Percentiles rank a stretch among this genome's conserved stretches.
Conservation (phyloP, 306 rosid genomes). For the Sindora glabra region DNA sequence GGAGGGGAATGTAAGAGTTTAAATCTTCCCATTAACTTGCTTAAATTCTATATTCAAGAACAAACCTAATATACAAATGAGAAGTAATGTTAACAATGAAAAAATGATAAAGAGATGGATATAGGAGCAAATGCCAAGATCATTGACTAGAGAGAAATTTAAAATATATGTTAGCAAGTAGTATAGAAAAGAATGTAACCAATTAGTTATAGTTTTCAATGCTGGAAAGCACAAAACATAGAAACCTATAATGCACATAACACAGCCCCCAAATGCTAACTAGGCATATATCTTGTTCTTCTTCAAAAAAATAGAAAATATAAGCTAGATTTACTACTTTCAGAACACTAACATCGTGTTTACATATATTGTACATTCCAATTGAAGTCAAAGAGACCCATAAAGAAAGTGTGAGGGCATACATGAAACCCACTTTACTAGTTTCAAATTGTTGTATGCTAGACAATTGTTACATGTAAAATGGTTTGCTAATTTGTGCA, state of each 20-base stretch:
- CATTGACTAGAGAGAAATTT: neutral
- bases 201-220: too few species aligned
- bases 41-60: neutral
- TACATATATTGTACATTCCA: conserved; percentile 71
- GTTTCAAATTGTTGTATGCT: conserved; percentile 87
- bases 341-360: conserved; percentile 53
- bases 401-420: conserved; percentile 74
- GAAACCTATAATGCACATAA: conserved; percentile 95
- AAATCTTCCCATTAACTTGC: neutral
- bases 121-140: neutral
- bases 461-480: too few species aligned
- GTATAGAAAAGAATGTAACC: too few species aligned
- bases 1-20: too few species aligned
- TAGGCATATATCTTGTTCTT: conserved; percentile 56
- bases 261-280: conserved; percentile 98
- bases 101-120: neutral
- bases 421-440: conserved; percentile 83
- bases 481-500: too few species aligned
- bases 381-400: conserved; percentile 89
- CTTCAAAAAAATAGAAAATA: conserved; percentile 80
- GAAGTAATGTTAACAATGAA: neutral
- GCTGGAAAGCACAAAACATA: conserved; percentile 11
- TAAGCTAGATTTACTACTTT: conserved; percentile 88
- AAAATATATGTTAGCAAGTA: neutral
- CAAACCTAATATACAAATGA: neutral